phyloP scores from a whole-genome alignment of 805 yeast species.

The Ogataea chonburiensis region DNA sequence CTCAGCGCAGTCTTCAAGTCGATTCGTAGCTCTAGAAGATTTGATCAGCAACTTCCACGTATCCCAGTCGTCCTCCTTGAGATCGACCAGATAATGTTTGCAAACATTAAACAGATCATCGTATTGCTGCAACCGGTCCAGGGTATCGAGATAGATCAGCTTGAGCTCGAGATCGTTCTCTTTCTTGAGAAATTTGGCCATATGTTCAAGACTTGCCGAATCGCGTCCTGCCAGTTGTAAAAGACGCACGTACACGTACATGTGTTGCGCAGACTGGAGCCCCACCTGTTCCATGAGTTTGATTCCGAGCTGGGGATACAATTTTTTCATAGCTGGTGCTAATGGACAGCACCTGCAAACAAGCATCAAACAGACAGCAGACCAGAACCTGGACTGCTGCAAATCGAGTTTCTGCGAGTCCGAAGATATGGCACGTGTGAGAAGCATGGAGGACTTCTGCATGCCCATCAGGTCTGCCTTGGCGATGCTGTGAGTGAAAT shows the following conservation, averaged over 20 bases:
- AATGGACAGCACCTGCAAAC: constrained; percentile 35
- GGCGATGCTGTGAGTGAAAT: constrained; percentile 57
- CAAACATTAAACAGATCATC: constrained; percentile 42
- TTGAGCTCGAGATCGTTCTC: constrained; percentile 63
- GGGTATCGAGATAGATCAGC: constrained; percentile 48
- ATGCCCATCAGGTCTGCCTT: constrained; percentile 48
- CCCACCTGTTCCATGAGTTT: constrained; percentile 51
- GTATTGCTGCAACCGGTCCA: constrained; percentile 45
- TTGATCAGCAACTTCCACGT: constrained; percentile 62
- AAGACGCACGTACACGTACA: constrained; percentile 55
- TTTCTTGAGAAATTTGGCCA: constrained; percentile 34
- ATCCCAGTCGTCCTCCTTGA: constrained; percentile 69
- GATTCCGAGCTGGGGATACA: constrained; percentile 61
- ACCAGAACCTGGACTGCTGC: constrained; percentile 47
- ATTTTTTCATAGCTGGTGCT: constrained; percentile 43
- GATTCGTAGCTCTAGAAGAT: constrained; percentile 40
- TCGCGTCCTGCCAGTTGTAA: constrained; percentile 38
- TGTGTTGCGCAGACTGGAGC: constrained; percentile 65
- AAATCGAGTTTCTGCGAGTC: constrained; percentile 23
- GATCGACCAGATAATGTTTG: constrained; percentile 41
- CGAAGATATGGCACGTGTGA: constrained; percentile 33
- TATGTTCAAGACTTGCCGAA: constrained; percentile 35
- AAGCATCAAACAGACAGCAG: constrained; percentile 52
- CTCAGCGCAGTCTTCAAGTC: constrained; percentile 33
- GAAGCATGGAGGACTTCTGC: constrained; percentile 53